A percentile compares a stretch with the other conserved stretches of the same genome.
Conservation (phyloP, 192 early-diverging fungal genomes). For the Podochytrium sp. region DNA sequence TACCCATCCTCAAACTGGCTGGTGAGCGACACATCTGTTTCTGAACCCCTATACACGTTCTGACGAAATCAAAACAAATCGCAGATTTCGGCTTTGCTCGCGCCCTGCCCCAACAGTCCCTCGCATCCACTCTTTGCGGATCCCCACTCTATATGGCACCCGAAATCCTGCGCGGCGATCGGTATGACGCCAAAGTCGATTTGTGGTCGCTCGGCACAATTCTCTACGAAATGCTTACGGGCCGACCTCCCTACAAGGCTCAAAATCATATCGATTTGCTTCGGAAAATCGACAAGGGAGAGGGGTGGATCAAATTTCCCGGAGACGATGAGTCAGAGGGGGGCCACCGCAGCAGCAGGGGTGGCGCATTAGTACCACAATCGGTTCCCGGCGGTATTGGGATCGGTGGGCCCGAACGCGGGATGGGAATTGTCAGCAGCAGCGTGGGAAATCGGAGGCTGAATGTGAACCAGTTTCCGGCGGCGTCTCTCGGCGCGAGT, state of each 20-base stretch:
- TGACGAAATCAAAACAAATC: background rate
- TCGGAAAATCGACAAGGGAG: conserved; percentile 83
- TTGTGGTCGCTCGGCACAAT: conserved; percentile 97
- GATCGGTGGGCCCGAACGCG: too few species aligned
- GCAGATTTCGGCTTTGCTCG: conserved; percentile 97
- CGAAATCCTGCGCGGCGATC: conserved; percentile 83
- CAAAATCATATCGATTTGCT: conserved; percentile 92
- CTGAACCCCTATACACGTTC: background rate
- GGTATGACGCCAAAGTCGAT: conserved; percentile 94
- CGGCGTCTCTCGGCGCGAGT: conserved; percentile 33
- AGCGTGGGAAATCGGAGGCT: background rate
- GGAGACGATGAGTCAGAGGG: conserved; percentile 48
- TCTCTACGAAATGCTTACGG: conserved; percentile 91
- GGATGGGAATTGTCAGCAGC: too few species aligned
- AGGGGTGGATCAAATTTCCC: conserved; percentile 87
- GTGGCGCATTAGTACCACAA: background rate
- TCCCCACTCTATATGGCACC: conserved; percentile 97
- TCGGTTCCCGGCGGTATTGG: background rate
- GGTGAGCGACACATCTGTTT: background rate
- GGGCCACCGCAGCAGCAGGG: background rate
- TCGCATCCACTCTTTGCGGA: conserved; percentile 95
- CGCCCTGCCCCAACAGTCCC: conserved; percentile 75
- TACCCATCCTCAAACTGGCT: conserved; percentile 89
- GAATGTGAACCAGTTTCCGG: background rate
- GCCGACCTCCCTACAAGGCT: conserved; percentile 89